These are phyloP conservation scores for Aspergillus bertholletiae DNA, from an alignment of 495 filamentous ascomycete genomes.

Conservation along the genomic window DNA sequence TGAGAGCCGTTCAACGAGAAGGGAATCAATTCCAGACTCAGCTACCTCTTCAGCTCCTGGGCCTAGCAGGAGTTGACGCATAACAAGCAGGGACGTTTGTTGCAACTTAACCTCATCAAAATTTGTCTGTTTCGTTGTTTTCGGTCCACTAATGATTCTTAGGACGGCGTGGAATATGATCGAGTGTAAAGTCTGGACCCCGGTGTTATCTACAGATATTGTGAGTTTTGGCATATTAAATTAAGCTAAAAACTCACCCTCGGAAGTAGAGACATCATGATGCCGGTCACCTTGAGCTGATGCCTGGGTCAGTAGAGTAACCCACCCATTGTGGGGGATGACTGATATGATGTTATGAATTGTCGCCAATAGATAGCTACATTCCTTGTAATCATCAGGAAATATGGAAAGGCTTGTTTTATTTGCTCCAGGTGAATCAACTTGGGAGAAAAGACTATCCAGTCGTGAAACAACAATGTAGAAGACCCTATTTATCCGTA, in stretches of 20 bases:
- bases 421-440: slow-evolving; percentile 11
- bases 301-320: slow-evolving; percentile 34
- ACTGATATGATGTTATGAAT: slow-evolving; percentile 64
- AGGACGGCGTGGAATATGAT: slow-evolving; percentile 35
- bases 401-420: slow-evolving; percentile 22
- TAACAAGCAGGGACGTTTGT: slow-evolving; percentile 63
- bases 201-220: slow-evolving; percentile 21
- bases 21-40: slow-evolving; percentile 66
- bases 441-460: slow-evolving; percentile 33
- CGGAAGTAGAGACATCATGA: slow-evolving; percentile 21
- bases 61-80: slow-evolving; percentile 72
- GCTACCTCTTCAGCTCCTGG: slow-evolving; percentile 63
- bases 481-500: slow-evolving; percentile 34
- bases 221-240: slow-evolving; percentile 4
- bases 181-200: slow-evolving; percentile 35
- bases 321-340: slow-evolving; percentile 43
- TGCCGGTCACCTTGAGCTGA: slow-evolving; percentile 29
- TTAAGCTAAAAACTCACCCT: slow-evolving; percentile 24
- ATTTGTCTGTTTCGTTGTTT: slow-evolving; percentile 6
- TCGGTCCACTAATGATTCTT: slow-evolving; percentile 25
- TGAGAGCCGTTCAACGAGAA: slow-evolving; percentile 67
- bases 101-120: slow-evolving; percentile 50
- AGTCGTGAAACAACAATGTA: slow-evolving; percentile 36
- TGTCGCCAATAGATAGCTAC: slow-evolving; percentile 73
- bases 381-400: slow-evolving; percentile 67